Conservation (phyloP, 768 basidiomycete genomes). For the Tricholoma furcatifolium region DNA sequence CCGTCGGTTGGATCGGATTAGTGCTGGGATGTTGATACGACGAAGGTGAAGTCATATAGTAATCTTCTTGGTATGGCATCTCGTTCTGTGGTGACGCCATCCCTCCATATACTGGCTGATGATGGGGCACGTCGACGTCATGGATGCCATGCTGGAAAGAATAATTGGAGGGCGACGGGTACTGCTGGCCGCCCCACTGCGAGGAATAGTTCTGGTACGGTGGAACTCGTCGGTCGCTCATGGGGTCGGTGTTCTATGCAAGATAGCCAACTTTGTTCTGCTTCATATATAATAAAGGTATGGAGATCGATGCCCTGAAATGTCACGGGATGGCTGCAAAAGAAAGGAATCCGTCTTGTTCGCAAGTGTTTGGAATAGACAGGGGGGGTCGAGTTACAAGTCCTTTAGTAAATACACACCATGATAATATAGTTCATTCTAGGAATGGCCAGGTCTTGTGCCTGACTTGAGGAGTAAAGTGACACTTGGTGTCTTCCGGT, state of each 20-base stretch:
- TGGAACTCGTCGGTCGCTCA: slow-evolving; percentile 29
- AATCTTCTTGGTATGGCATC: slow-evolving; percentile 20
- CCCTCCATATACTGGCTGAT: slow-evolving; percentile 22
- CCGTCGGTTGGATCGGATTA: slow-evolving; percentile 5
- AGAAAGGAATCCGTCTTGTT: slow-evolving; percentile 24
- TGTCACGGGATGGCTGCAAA: slow-evolving; percentile 20
- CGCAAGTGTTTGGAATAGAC: slow-evolving; percentile 24
- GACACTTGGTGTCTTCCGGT: slow-evolving; percentile 9
- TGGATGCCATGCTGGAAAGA: slow-evolving; percentile 22
- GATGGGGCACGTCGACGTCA: slow-evolving; percentile 20
- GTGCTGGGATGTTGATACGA: slow-evolving; percentile 16
- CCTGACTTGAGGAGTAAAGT: slow-evolving; percentile 17
- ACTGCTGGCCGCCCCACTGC: slow-evolving; percentile 34
- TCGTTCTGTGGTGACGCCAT: slow-evolving; percentile 9
- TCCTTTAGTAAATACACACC: slow-evolving; percentile 15
- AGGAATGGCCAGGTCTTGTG: slow-evolving; percentile 17
- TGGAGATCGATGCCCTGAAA: slow-evolving; percentile 15
- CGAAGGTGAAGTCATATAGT: slow-evolving; percentile 20
- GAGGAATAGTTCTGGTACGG: slow-evolving; percentile 32
- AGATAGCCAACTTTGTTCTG: slow-evolving; percentile 17
- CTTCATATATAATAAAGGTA: slow-evolving; percentile 24
- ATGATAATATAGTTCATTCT: slow-evolving; percentile 23
- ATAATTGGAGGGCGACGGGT: slow-evolving; percentile 24
- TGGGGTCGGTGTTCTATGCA: slow-evolving; percentile 17
- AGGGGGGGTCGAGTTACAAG: slow-evolving; percentile 18